Evolutionary conservation across 1,139 yeast genomes (phyloP).

Genomic region (Taiozyma sp.): DNA sequence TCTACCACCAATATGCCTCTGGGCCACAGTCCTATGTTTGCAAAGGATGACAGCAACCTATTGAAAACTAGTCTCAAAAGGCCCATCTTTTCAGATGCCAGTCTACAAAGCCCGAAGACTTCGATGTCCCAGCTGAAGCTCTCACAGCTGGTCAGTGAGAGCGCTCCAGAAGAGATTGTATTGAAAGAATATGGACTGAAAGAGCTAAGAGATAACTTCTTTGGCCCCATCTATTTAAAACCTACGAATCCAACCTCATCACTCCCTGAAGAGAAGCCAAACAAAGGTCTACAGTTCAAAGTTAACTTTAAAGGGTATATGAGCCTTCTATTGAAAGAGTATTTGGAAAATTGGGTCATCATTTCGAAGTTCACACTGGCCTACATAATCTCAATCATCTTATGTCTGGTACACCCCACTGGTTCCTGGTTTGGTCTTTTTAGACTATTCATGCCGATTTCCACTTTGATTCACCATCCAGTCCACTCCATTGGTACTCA

Average conservation of each 20-base stretch:
- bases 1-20: neutral
- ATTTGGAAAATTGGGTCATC: conserved; percentile 9
- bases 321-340: neutral
- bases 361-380: conserved; percentile 37
- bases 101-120: conserved; percentile 20
- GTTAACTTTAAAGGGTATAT: neutral
- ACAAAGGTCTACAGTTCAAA: neutral
- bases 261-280: neutral
- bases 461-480: conserved; percentile 42
- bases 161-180: conserved; percentile 23
- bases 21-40: neutral
- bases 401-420: conserved; percentile 35
- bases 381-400: conserved; percentile 32
- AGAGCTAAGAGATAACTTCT: conserved; percentile 43
- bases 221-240: conserved; percentile 40
- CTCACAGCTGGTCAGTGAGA: conserved; percentile 20
- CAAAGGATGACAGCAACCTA: neutral
- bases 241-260: conserved; percentile 18
- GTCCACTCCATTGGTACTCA: conserved; percentile 44
- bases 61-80: neutral
- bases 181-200: conserved; percentile 31
- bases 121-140: conserved; percentile 31
- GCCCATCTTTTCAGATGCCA: neutral
- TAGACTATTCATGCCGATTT: conserved; percentile 35
- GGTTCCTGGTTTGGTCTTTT: conserved; percentile 39